Evolutionary conservation across 768 basidiomycete species (phyloP).

Genomic region (Coprinellus micaceus): DNA sequence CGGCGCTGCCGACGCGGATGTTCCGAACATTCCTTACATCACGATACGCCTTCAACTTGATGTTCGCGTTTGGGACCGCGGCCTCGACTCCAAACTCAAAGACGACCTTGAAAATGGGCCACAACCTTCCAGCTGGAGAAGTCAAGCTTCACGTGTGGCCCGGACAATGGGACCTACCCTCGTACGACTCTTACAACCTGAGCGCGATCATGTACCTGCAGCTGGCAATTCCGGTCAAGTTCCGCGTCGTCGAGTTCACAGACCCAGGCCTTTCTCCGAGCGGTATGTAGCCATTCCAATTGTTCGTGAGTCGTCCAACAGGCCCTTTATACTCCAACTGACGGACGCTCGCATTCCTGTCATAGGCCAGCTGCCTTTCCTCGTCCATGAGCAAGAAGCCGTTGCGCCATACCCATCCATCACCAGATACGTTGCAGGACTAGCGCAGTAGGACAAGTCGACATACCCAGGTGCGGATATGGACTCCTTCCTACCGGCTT

Average conservation of each 20-base stretch:
- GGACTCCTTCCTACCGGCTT: conserved; percentile 42
- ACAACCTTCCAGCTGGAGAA: conserved; percentile 14
- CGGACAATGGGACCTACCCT: conserved; percentile 57
- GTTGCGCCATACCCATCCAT: conserved; percentile 58
- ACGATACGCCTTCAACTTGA: no score
- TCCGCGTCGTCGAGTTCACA: conserved; percentile 54
- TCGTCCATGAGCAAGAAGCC: conserved; percentile 52
- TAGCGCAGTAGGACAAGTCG: conserved; percentile 32
- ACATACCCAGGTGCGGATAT: conserved; percentile 36
- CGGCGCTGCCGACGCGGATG: no score
- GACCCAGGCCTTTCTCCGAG: conserved; percentile 72
- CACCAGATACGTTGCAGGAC: conserved; percentile 57
- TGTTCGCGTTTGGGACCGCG: not conserved
- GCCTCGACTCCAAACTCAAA: not conserved
- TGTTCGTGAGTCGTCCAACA: not conserved
- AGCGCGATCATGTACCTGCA: conserved; percentile 68
- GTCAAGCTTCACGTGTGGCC: conserved; percentile 68
- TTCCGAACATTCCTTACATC: not conserved
- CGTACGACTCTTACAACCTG: conserved; percentile 63
- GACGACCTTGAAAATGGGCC: conserved; percentile 7
- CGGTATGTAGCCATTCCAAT: conserved; percentile 44
- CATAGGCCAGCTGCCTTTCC: conserved; percentile 69
- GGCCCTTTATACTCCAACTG: conserved; percentile 5
- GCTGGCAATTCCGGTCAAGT: conserved; percentile 63
- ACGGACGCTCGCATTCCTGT: conserved; percentile 6